Evolutionary conservation across 371 early-diverging fungal genomes (phyloP).

Genomic region (Mortierella sp.): DNA sequence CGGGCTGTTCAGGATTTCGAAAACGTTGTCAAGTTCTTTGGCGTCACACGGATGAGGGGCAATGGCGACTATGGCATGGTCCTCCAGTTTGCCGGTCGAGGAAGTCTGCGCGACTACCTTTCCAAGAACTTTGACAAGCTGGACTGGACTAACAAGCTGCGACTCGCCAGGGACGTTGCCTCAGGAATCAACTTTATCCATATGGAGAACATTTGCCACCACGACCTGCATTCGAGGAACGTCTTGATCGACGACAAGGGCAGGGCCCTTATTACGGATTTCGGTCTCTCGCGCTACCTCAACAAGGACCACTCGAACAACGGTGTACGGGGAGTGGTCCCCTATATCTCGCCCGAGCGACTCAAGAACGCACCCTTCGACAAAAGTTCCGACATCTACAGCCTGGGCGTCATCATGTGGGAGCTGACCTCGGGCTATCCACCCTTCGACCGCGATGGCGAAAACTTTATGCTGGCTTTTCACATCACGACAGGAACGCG

Average conservation of each 20-base stretch:
- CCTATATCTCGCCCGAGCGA: conserved; percentile 70
- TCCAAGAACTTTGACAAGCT: conserved; percentile 36
- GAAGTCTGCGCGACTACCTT: conserved; percentile 56
- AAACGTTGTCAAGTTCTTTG: conserved; percentile 54
- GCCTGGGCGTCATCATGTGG: conserved; percentile 68
- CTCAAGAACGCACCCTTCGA: conserved; percentile 59
- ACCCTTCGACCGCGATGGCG: conserved; percentile 49
- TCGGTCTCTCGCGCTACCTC: conserved; percentile 51
- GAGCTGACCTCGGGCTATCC: conserved; percentile 61
- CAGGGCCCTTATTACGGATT: conserved; percentile 49
- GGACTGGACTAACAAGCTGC: conserved; percentile 54
- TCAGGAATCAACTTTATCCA: conserved; percentile 53
- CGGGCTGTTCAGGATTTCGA: conserved; percentile 48
- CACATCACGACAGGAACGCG: conserved; percentile 49
- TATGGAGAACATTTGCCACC: conserved; percentile 47
- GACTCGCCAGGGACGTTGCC: conserved; percentile 38
- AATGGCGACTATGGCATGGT: conserved; percentile 56
- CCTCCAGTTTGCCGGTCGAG: conserved; percentile 43
- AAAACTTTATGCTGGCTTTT: conserved; percentile 40
- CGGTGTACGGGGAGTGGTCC: conserved; percentile 58
- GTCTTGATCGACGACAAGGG: conserved; percentile 40
- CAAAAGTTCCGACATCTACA: conserved; percentile 65
- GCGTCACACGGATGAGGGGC: conserved; percentile 40
- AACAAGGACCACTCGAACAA: conserved; percentile 43
- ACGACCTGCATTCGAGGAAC: conserved; percentile 58